Evolutionary conservation across 257 asterid genomes (phyloP), one percentile per base, ranked within the genome.

Genomic region (Misopates orontium): DNA sequence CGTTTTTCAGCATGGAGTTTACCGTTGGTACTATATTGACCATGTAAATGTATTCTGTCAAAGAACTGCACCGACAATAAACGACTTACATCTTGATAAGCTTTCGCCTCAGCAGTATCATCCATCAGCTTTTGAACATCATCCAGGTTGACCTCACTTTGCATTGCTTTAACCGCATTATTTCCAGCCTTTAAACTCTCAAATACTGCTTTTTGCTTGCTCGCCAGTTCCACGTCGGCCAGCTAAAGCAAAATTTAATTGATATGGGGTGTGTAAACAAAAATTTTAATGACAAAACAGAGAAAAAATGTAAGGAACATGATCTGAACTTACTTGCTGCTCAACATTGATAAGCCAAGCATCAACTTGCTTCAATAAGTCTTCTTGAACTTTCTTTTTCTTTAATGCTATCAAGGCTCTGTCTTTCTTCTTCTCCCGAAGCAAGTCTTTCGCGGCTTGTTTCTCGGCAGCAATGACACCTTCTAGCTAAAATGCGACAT

Each of bases 121-220:
- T 94, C 99, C 93, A 90, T 86, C 68, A 94, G 80, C 70, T 90
- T 94, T 82, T 90, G 99, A 74, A 94, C 99, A 71, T 94, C 99
- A 45, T 94, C 96, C 19, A 94, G 75, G 66, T 77, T 90, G 74
- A 94, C 73, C 80, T 94, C 99, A 68, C 89, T 82, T 78, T 90
- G 98, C 62, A 94, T 85, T 56, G 97, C 97, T 82, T 86, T 83
- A 56, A 94, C 95, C 18, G 99, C 96, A 76, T 71, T 88, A 53
- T 81, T 90, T 76, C 99, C 98, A 4, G 91, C 60, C 80, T 88
- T 90, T 76, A 94, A 78, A 80, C 99, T 94, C 85, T 94, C 99
- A 74, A 90, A 90, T 25, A 94, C 98, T 10, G 96, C 88, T 77
- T 94, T 90, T 77, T 94, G 98, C 83, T 91, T 88, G 95, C 98